Evolutionary conservation across 129 eudicot species (phyloP).

Genomic region (Pulicaria dysenterica): DNA sequence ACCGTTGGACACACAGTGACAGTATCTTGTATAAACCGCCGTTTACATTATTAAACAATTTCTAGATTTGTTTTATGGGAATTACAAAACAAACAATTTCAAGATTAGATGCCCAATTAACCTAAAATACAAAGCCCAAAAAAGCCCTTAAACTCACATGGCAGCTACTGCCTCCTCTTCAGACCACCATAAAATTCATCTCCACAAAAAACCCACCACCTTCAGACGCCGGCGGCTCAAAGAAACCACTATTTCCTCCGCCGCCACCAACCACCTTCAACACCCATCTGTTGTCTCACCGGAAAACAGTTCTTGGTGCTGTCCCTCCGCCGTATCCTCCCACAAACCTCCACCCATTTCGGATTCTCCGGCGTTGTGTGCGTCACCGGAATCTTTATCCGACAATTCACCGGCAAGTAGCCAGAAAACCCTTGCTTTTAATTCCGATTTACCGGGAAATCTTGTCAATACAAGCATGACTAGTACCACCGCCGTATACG

Average conservation of each 20-base stretch:
- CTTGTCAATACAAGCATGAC: conserved; percentile 16
- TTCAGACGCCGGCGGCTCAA: conserved; percentile 58
- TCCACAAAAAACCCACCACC: conserved; percentile 35
- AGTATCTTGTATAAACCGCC: neutral
- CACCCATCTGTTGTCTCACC: conserved; percentile 44
- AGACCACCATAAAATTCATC: conserved; percentile 38
- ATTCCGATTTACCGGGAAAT: conserved; percentile 33
- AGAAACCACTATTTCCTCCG: conserved; percentile 64
- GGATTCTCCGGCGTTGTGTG: conserved; percentile 13
- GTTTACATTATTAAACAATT: conserved; percentile 7
- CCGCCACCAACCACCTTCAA: conserved; percentile 28
- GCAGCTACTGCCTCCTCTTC: conserved; percentile 37
- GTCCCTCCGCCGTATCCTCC: conserved; percentile 43
- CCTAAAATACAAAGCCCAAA: conserved; percentile 31
- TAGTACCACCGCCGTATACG: neutral
- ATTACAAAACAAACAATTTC: conserved; percentile 29
- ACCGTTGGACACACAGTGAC: conserved; percentile 28
- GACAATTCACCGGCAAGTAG: conserved; percentile 2
- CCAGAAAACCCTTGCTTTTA: conserved; percentile 13
- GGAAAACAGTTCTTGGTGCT: conserved; percentile 56
- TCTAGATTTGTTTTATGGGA: conserved; percentile 10
- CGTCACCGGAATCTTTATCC: conserved; percentile 21
- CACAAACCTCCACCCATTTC: conserved; percentile 28
- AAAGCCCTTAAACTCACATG: conserved; percentile 26
- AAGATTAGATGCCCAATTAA: conserved; percentile 19